Base-by-base conservation (phyloP, 2,329 filamentous ascomycete species). In the Phaeoacremonium minimum region DNA sequence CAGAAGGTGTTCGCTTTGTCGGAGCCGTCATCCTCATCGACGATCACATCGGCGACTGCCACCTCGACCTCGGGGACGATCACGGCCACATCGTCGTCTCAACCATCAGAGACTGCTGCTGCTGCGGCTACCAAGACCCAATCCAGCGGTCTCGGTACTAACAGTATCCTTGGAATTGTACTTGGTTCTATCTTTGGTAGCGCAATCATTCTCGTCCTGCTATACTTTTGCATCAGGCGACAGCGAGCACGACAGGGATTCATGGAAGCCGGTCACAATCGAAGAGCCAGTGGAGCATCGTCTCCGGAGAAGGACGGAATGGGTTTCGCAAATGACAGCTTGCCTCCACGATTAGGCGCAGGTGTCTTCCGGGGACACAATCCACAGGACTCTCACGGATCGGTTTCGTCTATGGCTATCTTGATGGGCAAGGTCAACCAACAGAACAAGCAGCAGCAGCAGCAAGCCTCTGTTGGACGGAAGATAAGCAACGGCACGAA, bases 181-280 rank as follows among this genome's bases (percentile, higher is more conserved):
- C 71, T 97, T 1, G 89, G 90, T 11, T 80, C 83, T n/a, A 80
- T 95, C 15, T 75, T 86, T 35, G 88, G 85, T 14, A 66, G 88
- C 35, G 80, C 84, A 15, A 63, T 80, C 1, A 55, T 95, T 6
- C 66, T 94, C n/a, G 70, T 85, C 17, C 57, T 86, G 2, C 55
- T 88, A n/a, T 71, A 96, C 15, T 66, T 93, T 34, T 68, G 85
- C 18, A 62, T 89, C 16, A 73, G 77, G 52, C 76, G 75, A 46
- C 73, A 71, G 41, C 71, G 75, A 47, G 79, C 75, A 55, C 72
- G 73, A 48, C 74, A 67, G 37, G 62, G 67, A 34, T 70, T 71
- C 36, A 54, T 61, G 28, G 72, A 75, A 41, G 63, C 60, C 13
- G 68, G 66, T 9, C 68, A 69, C 40, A 54, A 60, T 28, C 57